Conservation (phyloP, 345 rosid genomes). For the Draba incana region DNA sequence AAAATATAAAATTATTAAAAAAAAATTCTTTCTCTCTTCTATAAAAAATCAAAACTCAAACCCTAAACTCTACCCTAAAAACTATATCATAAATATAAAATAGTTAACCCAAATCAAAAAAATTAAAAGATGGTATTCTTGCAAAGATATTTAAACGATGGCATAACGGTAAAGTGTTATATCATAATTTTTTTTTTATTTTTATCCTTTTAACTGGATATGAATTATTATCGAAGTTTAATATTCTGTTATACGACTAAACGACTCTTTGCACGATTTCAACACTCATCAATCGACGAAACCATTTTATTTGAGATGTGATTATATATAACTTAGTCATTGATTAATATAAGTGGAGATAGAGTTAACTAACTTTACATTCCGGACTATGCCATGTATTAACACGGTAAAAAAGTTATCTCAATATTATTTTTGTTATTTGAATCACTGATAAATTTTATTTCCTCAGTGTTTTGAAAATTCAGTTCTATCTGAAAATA, state of each 20-base stretch:
- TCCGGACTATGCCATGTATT: not conserved
- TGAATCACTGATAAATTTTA: not conserved
- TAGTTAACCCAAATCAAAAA: no score
- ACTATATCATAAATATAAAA: no score
- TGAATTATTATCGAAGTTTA: not conserved
- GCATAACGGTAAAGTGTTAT: no score
- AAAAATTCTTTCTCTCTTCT: no score
- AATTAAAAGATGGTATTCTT: no score
- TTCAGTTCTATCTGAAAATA: not conserved
- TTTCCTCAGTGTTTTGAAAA: not conserved
- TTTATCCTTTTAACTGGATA: not conserved
- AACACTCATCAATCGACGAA: not conserved
- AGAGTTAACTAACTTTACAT: not conserved
- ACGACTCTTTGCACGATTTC: not conserved
- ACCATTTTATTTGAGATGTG: slow-evolving; percentile 1
- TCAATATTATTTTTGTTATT: no score
- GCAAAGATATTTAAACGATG: no score
- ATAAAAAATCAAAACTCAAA: no score
- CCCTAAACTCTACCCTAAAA: no score
- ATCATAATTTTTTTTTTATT: no score
- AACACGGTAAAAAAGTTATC: not conserved
- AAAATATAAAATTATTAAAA: no score
- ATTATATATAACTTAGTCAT: not conserved
- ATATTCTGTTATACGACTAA: not conserved
- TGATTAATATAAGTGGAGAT: not conserved